phyloP scores from a whole-genome alignment of 2,329 filamentous ascomycete genomes.

The Cyanodermella asteris region DNA sequence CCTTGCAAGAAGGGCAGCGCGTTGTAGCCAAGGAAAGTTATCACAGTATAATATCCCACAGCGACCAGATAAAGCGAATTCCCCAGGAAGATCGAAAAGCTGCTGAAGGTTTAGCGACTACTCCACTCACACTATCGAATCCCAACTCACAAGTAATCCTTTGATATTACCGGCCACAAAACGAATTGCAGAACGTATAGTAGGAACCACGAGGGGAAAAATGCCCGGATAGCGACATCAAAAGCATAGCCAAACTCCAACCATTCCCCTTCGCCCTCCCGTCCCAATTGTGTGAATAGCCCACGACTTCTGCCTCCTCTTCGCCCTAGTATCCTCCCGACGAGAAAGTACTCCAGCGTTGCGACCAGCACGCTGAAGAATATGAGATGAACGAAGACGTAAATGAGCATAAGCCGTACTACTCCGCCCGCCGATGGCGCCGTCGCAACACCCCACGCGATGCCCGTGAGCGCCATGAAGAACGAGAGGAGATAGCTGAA shows the following conservation, averaged over 20 bases:
- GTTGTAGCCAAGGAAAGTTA: constrained; percentile 48
- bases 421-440: constrained; percentile 89
- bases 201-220: constrained; percentile 45
- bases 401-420: constrained; percentile 68
- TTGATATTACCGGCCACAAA: constrained; percentile 37
- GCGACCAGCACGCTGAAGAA: constrained; percentile 36
- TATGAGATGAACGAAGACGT: constrained; percentile 38
- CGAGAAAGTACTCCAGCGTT: constrained; percentile 40
- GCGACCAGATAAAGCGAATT: constrained; percentile 47
- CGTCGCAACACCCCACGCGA: constrained; percentile 52
- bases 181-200: constrained; percentile 46
- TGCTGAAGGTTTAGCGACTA: constrained; percentile 6
- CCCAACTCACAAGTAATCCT: constrained; percentile 25
- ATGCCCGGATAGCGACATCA: constrained; percentile 44
- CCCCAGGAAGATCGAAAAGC: constrained; percentile 35
- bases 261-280: constrained; percentile 28
- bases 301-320: constrained; percentile 29
- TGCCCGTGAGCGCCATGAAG: constrained; percentile 34
- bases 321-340: constrained; percentile 36
- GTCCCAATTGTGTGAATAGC: constrained; percentile 30
- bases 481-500: constrained; percentile 49
- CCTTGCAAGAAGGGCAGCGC: constrained; percentile 45
- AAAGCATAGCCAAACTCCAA: constrained; percentile 52
- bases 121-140: constrained; percentile 14
- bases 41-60: constrained; percentile 43